Conservation (phyloP, 139 green algal genomes). For the Medakamo hakoo region DNA sequence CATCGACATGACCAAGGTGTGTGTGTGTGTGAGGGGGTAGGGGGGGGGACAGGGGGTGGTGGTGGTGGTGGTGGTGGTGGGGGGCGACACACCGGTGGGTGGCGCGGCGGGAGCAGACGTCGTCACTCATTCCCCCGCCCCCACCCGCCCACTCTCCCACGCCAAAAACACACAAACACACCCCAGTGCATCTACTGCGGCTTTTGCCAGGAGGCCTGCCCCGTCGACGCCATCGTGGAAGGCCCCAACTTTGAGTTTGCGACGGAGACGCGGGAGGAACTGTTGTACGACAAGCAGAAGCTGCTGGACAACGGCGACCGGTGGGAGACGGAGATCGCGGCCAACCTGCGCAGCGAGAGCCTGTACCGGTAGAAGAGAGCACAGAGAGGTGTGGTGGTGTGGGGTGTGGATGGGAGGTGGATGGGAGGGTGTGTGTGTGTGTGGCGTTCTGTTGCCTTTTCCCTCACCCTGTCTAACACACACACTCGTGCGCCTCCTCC, state of each 20-base stretch:
- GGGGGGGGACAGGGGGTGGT: no score
- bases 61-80: no score
- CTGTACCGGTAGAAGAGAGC: conserved; percentile 43
- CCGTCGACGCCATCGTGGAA: conserved; percentile 97
- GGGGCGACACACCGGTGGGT: not conserved
- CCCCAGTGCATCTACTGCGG: conserved; percentile 71
- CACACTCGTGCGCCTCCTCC: not conserved
- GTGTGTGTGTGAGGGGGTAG: not conserved
- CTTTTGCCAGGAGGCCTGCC: conserved; percentile 89
- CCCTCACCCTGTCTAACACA: not conserved
- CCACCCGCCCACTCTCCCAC: no score
- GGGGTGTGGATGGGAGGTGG: no score
- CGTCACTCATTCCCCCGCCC: no score
- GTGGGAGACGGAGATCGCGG: conserved; percentile 96
- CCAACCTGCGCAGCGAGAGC: conserved; percentile 66
- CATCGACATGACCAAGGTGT: conserved; percentile 98
- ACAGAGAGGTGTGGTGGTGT: not conserved
- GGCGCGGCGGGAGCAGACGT: conserved; percentile 2
- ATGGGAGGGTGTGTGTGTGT: not conserved
- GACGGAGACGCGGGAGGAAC: conserved; percentile 86
- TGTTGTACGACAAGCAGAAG: conserved; percentile 99
- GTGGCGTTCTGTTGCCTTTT: not conserved
- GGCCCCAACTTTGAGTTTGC: conserved; percentile 97
- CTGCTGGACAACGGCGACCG: conserved; percentile 91
- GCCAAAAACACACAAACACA: no score